phyloP scores from a whole-genome alignment of 176 grass and related monocot genomes.

The Puya raimondii region DNA sequence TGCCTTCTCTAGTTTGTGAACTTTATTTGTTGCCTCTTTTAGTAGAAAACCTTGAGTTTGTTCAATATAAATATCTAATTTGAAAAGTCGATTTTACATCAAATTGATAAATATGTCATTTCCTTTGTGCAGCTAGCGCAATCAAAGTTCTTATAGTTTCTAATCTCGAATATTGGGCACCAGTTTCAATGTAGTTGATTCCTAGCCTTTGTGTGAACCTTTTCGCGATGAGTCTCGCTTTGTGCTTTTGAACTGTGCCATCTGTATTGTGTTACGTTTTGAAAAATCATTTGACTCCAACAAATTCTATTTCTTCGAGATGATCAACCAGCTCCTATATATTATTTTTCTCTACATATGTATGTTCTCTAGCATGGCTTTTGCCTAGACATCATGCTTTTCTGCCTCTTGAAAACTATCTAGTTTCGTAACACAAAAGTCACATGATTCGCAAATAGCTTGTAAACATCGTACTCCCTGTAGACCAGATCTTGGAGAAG shows the following conservation, averaged over 20 bases:
- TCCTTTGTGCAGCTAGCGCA: not conserved
- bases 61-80: conserved; percentile 5
- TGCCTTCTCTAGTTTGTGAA: not conserved
- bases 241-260: conserved; percentile 6
- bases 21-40: conserved; percentile 1
- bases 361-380: conserved; percentile 13
- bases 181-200: conserved; percentile 13
- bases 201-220: conserved; percentile 12
- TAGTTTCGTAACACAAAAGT: conserved; percentile 6
- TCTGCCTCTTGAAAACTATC: not conserved
- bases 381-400: not conserved
- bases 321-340: not conserved
- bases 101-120: not conserved
- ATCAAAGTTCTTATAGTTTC: conserved; percentile 3
- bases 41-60: not conserved
- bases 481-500: not conserved
- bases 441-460: conserved; percentile 13
- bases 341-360: conserved; percentile 6
- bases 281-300: not conserved
- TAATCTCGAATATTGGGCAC: conserved; percentile 1
- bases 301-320: not conserved
- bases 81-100: not conserved
- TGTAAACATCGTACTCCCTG: not conserved
- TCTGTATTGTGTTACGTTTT: not conserved
- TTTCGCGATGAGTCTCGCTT: conserved; percentile 2